These are phyloP conservation scores for Candida odintsovae DNA, from an alignment of 805 yeast genomes.

Conservation along the genomic window DNA sequence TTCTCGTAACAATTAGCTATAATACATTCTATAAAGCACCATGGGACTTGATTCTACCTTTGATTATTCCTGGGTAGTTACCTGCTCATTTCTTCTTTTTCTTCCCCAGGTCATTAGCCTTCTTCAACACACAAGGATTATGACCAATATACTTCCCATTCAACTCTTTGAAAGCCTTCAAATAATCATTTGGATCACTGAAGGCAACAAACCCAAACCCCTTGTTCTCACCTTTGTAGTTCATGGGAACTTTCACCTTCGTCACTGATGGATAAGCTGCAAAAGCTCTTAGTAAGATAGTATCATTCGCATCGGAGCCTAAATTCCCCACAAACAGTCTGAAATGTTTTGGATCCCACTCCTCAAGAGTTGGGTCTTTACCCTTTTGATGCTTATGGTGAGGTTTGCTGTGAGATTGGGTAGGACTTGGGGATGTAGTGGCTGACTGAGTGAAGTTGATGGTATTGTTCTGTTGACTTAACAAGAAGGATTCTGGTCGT, in stretches of 20 bases:
- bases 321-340: slow-evolving; percentile 71
- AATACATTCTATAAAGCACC: neutral
- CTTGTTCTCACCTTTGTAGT: slow-evolving; percentile 36
- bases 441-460: slow-evolving; percentile 11
- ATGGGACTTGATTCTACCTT: too few relatives aligned
- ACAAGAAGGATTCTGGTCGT: slow-evolving; percentile 38
- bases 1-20: neutral
- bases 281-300: slow-evolving; percentile 49
- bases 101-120: slow-evolving; percentile 38
- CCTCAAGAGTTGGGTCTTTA: slow-evolving; percentile 39
- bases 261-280: slow-evolving; percentile 44
- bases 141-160: slow-evolving; percentile 72
- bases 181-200: slow-evolving; percentile 56
- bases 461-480: slow-evolving; percentile 24
- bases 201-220: slow-evolving; percentile 79
- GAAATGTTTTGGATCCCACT: slow-evolving; percentile 70
- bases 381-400: slow-evolving; percentile 1
- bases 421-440: neutral
- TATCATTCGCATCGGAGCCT: slow-evolving; percentile 61
- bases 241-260: slow-evolving; percentile 56
- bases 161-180: slow-evolving; percentile 67
- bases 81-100: slow-evolving; percentile 25
- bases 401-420: neutral
- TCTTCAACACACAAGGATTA: slow-evolving; percentile 63
- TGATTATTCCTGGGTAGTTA: too few relatives aligned